Percentiles rank a stretch among this genome's conserved stretches.
Conservation (phyloP, 257 asterid genomes). For the Forsythia viridissima region DNA sequence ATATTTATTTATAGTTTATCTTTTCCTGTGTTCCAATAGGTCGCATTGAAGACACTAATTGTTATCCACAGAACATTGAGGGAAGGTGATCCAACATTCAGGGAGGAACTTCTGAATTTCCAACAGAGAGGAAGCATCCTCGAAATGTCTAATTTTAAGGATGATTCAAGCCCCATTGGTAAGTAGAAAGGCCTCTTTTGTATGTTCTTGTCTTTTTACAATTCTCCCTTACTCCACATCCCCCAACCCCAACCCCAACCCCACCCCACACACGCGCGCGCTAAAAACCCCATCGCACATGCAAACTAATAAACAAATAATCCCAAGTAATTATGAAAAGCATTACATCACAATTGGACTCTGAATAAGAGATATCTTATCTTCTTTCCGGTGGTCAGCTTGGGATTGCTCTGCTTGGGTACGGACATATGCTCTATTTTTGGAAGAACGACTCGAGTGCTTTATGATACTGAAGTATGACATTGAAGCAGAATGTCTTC, state of each 20-base stretch:
- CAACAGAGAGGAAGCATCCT: constrained; percentile 55
- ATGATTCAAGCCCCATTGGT: constrained; percentile 65
- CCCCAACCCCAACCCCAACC: too few species aligned
- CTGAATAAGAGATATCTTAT: background rate
- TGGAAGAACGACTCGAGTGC: constrained; percentile 64
- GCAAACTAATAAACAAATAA: background rate
- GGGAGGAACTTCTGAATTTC: constrained; percentile 51
- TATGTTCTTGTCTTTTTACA: background rate
- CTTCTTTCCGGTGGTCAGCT: constrained; percentile 25
- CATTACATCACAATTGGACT: background rate
- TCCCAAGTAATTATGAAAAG: background rate
- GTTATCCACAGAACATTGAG: constrained; percentile 57
- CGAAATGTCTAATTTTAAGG: constrained; percentile 59
- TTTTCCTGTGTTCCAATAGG: constrained; percentile 22
- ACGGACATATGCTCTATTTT: constrained; percentile 52
- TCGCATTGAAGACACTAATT: constrained; percentile 53
- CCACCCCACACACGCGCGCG: background rate
- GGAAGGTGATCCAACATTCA: constrained; percentile 62
- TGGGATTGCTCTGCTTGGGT: constrained; percentile 70
- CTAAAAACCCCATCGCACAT: background rate
- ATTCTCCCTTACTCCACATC: background rate
- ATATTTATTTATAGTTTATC: background rate
- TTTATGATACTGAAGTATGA: constrained; percentile 54
- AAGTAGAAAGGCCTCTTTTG: background rate
- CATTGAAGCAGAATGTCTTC: constrained; percentile 59